A percentile compares a stretch with the other conserved stretches of the same genome.
phyloP scores from a whole-genome alignment of 768 basidiomycete species.

The Tulasnella sp. region DNA sequence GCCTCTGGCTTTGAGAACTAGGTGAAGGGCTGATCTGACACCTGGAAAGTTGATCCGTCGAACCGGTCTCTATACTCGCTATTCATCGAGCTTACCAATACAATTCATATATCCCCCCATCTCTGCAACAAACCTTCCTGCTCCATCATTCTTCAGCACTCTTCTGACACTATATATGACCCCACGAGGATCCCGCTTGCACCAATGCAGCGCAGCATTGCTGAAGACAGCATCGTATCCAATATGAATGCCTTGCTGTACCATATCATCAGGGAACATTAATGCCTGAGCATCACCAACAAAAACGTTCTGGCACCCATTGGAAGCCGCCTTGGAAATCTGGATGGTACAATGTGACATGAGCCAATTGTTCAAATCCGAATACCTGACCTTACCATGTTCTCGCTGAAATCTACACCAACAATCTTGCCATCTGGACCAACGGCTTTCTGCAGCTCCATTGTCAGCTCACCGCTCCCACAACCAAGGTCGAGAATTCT shows the following conservation, averaged over 20 bases:
- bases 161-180: slow-evolving; percentile 49
- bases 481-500: slow-evolving; percentile 67
- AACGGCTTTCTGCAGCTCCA: slow-evolving; percentile 43
- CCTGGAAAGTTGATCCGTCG: slow-evolving; percentile 31
- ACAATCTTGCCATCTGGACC: slow-evolving; percentile 40
- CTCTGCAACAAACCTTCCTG: slow-evolving; percentile 52
- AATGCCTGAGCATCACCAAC: slow-evolving; percentile 32
- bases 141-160: slow-evolving; percentile 48
- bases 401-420: slow-evolving; percentile 55
- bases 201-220: slow-evolving; percentile 77
- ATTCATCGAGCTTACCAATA: slow-evolving; percentile 36
- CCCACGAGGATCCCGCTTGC: slow-evolving; percentile 54
- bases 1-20: slow-evolving; percentile 39
- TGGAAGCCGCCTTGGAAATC: slow-evolving; percentile 40
- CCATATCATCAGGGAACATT: slow-evolving; percentile 11
- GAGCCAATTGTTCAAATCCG: background rate
- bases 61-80: background rate
- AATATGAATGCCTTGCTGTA: background rate
- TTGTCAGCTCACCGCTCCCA: slow-evolving; percentile 67
- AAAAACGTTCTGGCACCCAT: slow-evolving; percentile 36
- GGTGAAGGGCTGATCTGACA: slow-evolving; percentile 44
- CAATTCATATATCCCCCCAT: slow-evolving; percentile 68
- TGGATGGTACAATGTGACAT: slow-evolving; percentile 21
- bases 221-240: slow-evolving; percentile 55
- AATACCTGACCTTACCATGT: slow-evolving; percentile 43